phyloP scores from a whole-genome alignment of 371 early-diverging fungal genomes.

The Lichtheimia hyalospora region DNA sequence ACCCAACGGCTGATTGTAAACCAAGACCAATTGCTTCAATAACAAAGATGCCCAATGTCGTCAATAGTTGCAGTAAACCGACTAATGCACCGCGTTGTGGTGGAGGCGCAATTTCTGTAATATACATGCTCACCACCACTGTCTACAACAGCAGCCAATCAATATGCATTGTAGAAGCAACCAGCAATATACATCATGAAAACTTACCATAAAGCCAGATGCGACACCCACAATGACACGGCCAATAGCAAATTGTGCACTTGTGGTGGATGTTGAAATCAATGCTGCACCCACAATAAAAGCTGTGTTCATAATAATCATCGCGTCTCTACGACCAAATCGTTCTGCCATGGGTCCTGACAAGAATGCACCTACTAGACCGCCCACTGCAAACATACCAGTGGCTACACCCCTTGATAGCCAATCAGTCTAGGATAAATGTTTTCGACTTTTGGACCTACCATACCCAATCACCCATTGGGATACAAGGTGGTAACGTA shows the following conservation, averaged over 20 bases:
- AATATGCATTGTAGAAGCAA: neutral
- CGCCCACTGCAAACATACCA: slow-evolving; percentile 73
- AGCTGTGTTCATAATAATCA: slow-evolving; percentile 64
- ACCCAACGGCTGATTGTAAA: slow-evolving; percentile 58
- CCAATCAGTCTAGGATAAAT: neutral
- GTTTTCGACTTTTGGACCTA: slow-evolving; percentile 11
- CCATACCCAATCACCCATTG: slow-evolving; percentile 52
- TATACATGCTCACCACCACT: slow-evolving; percentile 78
- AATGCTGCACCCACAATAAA: slow-evolving; percentile 68
- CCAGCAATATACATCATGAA: neutral
- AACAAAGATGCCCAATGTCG: slow-evolving; percentile 74
- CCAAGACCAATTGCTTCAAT: slow-evolving; percentile 63
- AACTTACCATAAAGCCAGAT: slow-evolving; percentile 64
- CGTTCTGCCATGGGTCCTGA: slow-evolving; percentile 57
- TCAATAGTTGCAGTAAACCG: slow-evolving; percentile 75
- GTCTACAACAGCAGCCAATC: slow-evolving; percentile 30
- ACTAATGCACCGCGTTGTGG: slow-evolving; percentile 71
- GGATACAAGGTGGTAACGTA: slow-evolving; percentile 42
- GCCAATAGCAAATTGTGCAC: slow-evolving; percentile 72
- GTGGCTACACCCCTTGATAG: slow-evolving; percentile 58
- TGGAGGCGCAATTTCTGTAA: slow-evolving; percentile 79
- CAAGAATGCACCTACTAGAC: slow-evolving; percentile 67
- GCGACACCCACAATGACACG: slow-evolving; percentile 84
- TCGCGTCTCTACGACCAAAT: slow-evolving; percentile 68
- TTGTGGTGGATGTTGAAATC: slow-evolving; percentile 56